Conservation (phyloP, 2,329 filamentous ascomycete genomes). For the Helotiales sp. region DNA sequence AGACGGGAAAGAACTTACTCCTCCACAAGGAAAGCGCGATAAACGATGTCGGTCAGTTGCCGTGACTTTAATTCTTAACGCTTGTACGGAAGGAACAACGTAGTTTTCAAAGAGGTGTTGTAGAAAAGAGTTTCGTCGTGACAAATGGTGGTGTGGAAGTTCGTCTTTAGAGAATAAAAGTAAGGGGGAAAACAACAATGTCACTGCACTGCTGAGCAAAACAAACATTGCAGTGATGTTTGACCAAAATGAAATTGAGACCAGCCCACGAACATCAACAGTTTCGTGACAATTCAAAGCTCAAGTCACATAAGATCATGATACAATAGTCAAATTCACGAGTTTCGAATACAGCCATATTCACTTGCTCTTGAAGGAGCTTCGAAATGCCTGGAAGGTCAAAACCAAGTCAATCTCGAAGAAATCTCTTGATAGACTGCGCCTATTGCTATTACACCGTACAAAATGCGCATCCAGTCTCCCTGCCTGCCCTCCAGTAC, state of each 20-base stretch:
- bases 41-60: too few relatives aligned
- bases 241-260: neutral
- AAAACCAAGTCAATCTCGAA: conserved; percentile 2
- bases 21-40: too few relatives aligned
- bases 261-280: neutral
- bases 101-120: too few relatives aligned
- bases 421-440: conserved; percentile 39
- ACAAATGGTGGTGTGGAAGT: too few relatives aligned
- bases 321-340: neutral
- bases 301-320: neutral
- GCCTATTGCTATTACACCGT: conserved; percentile 41
- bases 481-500: conserved; percentile 27
- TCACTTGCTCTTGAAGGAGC: too few relatives aligned
- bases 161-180: too few relatives aligned
- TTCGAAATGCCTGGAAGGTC: neutral
- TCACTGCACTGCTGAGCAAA: neutral
- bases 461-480: conserved; percentile 37
- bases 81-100: too few relatives aligned
- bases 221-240: neutral
- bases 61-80: too few relatives aligned
- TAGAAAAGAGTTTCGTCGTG: too few relatives aligned
- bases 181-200: neutral
- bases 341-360: too few relatives aligned
- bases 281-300: neutral
- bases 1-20: too few relatives aligned